These are phyloP conservation scores for Petunia axillaris DNA, from an alignment of 257 asterid genomes.

Conservation along the genomic window DNA sequence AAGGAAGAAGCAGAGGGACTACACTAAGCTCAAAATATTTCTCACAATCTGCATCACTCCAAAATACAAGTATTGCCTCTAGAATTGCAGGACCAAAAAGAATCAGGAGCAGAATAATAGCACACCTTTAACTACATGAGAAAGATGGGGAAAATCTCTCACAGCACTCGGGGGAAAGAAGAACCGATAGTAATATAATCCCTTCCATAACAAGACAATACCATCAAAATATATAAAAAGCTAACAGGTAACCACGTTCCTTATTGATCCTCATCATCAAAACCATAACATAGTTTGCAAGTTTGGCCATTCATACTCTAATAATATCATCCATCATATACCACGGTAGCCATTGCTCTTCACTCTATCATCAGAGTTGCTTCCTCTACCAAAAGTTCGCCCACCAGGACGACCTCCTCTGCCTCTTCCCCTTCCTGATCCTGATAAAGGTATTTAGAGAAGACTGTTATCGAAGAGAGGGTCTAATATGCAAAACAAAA, in stretches of 20 bases:
- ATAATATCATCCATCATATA: slow-evolving; percentile 29
- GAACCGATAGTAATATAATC: slow-evolving; percentile 3
- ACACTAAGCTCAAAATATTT: not conserved
- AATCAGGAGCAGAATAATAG: not conserved
- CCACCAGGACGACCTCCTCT: slow-evolving; percentile 60
- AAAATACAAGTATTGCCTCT: slow-evolving; percentile 1
- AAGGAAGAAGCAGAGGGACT: not conserved
- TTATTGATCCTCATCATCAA: slow-evolving; percentile 1
- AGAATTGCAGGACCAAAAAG: slow-evolving; percentile 13
- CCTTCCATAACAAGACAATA: slow-evolving; percentile 8
- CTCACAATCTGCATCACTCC: slow-evolving; percentile 15
- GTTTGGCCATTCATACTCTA: slow-evolving; percentile 6
- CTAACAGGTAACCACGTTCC: slow-evolving; percentile 6
- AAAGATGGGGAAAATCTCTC: slow-evolving; percentile 26
- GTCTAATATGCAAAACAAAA: slow-evolving; percentile 6
- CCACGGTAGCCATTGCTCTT: slow-evolving; percentile 44
- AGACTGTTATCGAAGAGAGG: not conserved
- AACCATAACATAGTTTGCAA: slow-evolving; percentile 13
- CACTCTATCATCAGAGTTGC: slow-evolving; percentile 33
- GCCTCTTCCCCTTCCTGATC: slow-evolving; percentile 63
- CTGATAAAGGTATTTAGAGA: slow-evolving; percentile 44
- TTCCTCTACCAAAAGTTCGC: slow-evolving; percentile 55
- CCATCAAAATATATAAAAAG: slow-evolving; percentile 1
- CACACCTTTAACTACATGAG: slow-evolving; percentile 23
- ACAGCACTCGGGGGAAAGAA: not conserved